Evolutionary conservation across 306 rosid species (phyloP), one percentile per base, ranked within the genome.

Genomic region (Dalbergia oliveri): DNA sequence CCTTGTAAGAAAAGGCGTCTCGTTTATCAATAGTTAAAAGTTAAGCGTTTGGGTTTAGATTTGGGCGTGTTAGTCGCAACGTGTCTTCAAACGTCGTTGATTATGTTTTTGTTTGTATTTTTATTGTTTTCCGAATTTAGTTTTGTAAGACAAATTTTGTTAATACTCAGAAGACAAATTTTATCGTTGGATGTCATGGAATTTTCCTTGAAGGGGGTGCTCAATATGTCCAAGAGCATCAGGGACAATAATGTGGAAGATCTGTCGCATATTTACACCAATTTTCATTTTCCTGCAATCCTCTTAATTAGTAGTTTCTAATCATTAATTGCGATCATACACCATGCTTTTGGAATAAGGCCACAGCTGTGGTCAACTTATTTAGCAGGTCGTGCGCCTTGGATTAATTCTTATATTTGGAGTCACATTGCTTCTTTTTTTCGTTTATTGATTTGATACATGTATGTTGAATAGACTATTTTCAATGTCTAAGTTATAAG

Each of bases 1-100:
- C 45, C 59, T 39, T 23, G 69, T 44, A n/a, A 44, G 82, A 45
- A 44, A 78, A 11, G 82, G 60, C n/a, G 69, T 58, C 62, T 69
- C 13, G 1, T 77, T 13, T 6, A 26, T 26, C 31, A 26, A 7
- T 2, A 15, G 75, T 39, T 53, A 49, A 34, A 26, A 26, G 31
- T 26, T 26, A 26, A 4, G 12, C 50, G 18, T 45, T 45, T 11
- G 14, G 31, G 11, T 47, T 62, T 62, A 34, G 68, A 62, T 62
- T 31, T 34, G 68, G 5, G 41, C 41, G 41, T 31, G 45, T 61
- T 61, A 18, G 41, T 12, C 16, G 39, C 16, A 12, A 9, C 49
- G 12, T 43, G 49, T 43, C 49, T 43, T 43, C 53, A 2, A 47
- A 11, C 53, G 15, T 47, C 4, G 0, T 9, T 9, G 53, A 47